Percentiles rank a stretch among this genome's conserved stretches.
phyloP scores from a whole-genome alignment of 2,329 filamentous ascomycete genomes.

The Huntiella moniliformis region DNA sequence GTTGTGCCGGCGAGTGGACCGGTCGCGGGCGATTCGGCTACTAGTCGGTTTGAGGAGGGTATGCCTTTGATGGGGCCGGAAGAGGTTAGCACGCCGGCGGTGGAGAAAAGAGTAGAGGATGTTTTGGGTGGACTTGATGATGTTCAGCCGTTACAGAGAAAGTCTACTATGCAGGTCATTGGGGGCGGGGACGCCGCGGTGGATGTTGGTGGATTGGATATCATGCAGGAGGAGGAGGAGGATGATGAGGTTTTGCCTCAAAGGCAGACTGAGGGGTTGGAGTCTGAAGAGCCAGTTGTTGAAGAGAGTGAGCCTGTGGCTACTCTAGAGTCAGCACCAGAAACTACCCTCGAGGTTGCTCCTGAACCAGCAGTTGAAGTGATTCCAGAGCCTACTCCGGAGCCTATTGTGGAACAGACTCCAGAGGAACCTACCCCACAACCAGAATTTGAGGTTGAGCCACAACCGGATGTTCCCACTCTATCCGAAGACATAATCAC shows the following conservation, averaged over 20 bases:
- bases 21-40: slow-evolving; percentile 20
- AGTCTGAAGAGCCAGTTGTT: not conserved
- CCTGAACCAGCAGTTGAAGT: slow-evolving; percentile 11
- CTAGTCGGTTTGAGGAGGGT: slow-evolving; percentile 51
- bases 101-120: slow-evolving; percentile 16
- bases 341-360: not conserved
- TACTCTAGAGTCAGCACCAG: not conserved
- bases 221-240: slow-evolving; percentile 16
- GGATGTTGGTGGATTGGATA: slow-evolving; percentile 13
- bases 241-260: not conserved
- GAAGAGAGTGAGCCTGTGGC: not conserved
- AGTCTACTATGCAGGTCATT: slow-evolving; percentile 51
- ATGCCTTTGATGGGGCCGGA: slow-evolving; percentile 35
- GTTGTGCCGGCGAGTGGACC: not conserved
- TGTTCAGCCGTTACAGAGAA: slow-evolving; percentile 33
- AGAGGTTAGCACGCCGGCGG: slow-evolving; percentile 5
- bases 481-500: no score
- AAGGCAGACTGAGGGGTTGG: not conserved
- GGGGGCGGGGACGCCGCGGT: slow-evolving; percentile 23
- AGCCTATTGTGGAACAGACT: not conserved
- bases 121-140: slow-evolving; percentile 14
- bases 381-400: slow-evolving; percentile 12
- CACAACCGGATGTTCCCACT: no score
- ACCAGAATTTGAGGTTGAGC: not conserved
- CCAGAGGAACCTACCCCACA: not conserved